phyloP scores from a whole-genome alignment of 1,284 basidiomycete genomes.

The Rhodotorula glutinis region DNA sequence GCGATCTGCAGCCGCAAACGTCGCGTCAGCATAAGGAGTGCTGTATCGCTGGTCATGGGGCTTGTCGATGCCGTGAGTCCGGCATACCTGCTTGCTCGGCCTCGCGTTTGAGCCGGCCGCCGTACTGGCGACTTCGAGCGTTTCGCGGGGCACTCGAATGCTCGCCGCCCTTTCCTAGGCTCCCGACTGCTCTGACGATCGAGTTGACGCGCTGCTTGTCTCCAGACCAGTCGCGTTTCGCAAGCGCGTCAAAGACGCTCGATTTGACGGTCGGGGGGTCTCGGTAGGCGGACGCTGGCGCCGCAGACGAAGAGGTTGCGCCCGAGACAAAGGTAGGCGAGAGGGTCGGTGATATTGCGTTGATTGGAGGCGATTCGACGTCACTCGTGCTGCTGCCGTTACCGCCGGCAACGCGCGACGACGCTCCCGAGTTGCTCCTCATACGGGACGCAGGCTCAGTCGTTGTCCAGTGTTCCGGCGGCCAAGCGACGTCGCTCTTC shows the following conservation, averaged over 20 bases:
- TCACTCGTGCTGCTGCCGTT: neutral
- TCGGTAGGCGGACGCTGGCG: slow-evolving; percentile 13
- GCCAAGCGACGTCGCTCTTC: slow-evolving; percentile 11
- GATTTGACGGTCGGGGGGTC: slow-evolving; percentile 31
- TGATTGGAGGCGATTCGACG: slow-evolving; percentile 11
- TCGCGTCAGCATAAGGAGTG: too few relatives aligned
- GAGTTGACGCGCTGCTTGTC: slow-evolving; percentile 39
- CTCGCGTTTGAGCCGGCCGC: slow-evolving; percentile 70
- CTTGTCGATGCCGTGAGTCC: too few relatives aligned
- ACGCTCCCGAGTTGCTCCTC: slow-evolving; percentile 22
- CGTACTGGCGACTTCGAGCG: slow-evolving; percentile 20
- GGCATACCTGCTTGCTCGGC: slow-evolving; percentile 77
- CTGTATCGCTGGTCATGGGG: too few relatives aligned
- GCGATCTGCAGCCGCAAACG: slow-evolving; percentile 60
- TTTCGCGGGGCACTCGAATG: neutral
- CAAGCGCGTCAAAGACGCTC: slow-evolving; percentile 35
- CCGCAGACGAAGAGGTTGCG: slow-evolving; percentile 17
- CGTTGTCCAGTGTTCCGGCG: slow-evolving; percentile 32
- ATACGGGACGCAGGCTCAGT: neutral
- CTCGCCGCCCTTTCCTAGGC: slow-evolving; percentile 20
- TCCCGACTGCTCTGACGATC: slow-evolving; percentile 32
- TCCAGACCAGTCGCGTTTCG: slow-evolving; percentile 34
- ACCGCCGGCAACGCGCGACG: slow-evolving; percentile 7
- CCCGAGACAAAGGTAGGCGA: slow-evolving; percentile 35
- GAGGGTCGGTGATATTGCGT: slow-evolving; percentile 8